Conservation (phyloP, 2,329 filamentous ascomycete genomes). For the Calycina herbarum region DNA sequence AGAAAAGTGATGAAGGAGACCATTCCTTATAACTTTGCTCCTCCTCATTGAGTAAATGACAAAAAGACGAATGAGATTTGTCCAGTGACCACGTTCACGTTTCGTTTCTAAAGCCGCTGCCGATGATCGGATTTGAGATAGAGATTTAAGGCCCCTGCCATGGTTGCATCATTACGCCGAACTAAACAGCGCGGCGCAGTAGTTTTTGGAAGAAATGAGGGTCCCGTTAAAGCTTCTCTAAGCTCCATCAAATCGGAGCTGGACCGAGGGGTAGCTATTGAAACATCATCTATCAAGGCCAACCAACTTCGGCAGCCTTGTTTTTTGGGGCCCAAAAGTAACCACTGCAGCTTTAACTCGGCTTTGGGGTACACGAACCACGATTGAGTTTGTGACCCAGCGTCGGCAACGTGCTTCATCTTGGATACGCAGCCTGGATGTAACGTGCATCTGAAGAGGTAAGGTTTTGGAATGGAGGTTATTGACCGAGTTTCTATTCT, state of each 20-base stretch:
- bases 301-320: neutral
- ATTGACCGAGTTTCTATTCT: neutral
- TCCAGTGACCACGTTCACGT: neutral
- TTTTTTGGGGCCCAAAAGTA: neutral
- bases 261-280: neutral
- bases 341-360: neutral
- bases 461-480: neutral
- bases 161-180: neutral
- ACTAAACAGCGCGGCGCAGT: neutral
- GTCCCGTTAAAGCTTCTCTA: neutral
- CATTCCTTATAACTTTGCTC: neutral
- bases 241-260: neutral
- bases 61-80: neutral
- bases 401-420: neutral
- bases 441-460: neutral
- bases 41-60: too few relatives aligned
- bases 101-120: neutral
- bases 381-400: neutral
- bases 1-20: neutral
- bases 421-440: neutral
- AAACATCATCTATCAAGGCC: neutral
- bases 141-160: neutral
- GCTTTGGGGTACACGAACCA: neutral
- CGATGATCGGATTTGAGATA: neutral
- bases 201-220: neutral